Percentiles rank a stretch among this genome's conserved stretches.
Conservation (phyloP, 495 filamentous ascomycete genomes). For the Penicillium paxilli region DNA sequence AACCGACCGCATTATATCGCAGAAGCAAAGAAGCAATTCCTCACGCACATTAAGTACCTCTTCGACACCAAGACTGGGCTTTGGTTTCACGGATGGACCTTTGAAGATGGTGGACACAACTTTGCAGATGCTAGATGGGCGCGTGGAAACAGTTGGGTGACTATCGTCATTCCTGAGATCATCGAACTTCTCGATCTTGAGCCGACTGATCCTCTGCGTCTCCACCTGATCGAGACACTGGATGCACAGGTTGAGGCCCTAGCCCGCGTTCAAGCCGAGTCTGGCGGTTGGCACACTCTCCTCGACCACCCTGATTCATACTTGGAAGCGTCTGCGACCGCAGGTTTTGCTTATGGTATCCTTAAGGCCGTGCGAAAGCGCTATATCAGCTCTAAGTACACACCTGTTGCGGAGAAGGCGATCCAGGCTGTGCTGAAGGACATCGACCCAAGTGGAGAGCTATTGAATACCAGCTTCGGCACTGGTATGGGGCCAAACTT, state of each 20-base stretch:
- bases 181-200: slow-evolving; percentile 63
- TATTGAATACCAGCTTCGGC: slow-evolving; percentile 70
- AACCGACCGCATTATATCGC: slow-evolving; percentile 64
- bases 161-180: slow-evolving; percentile 73
- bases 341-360: slow-evolving; percentile 74
- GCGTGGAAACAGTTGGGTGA: slow-evolving; percentile 67
- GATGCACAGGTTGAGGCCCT: slow-evolving; percentile 64
- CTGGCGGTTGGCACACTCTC: slow-evolving; percentile 68
- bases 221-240: slow-evolving; percentile 60
- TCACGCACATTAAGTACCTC: slow-evolving; percentile 70
- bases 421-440: slow-evolving; percentile 59
- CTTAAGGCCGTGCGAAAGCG: slow-evolving; percentile 67
- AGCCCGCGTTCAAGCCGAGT: slow-evolving; percentile 49
- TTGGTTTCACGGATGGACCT: slow-evolving; percentile 76
- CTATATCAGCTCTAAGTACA: slow-evolving; percentile 56
- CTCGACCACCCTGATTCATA: slow-evolving; percentile 65
- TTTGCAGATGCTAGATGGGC: slow-evolving; percentile 72
- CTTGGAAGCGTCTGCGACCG: slow-evolving; percentile 69
- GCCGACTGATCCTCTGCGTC: slow-evolving; percentile 56
- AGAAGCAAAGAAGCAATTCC: slow-evolving; percentile 71
- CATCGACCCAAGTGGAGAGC: slow-evolving; percentile 60
- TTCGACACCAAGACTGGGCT: slow-evolving; percentile 66
- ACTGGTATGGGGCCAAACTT: slow-evolving; percentile 68
- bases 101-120: slow-evolving; percentile 64
- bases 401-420: slow-evolving; percentile 56